Conservation (phyloP, 345 rosid species). For the Salix udensis region DNA sequence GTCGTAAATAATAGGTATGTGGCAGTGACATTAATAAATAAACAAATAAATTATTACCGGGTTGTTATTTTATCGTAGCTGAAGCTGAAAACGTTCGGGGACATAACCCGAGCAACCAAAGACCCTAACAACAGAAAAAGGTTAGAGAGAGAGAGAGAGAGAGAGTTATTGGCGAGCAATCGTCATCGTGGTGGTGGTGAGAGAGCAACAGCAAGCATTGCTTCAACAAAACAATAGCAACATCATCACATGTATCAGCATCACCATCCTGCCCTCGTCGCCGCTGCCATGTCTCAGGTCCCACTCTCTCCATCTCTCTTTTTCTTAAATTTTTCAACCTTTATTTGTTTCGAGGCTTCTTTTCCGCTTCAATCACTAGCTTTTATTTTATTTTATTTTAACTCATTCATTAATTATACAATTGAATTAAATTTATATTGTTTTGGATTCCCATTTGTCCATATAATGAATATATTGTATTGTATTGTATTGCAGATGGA, state of each 20-base stretch:
- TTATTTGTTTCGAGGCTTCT: neutral
- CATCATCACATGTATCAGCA: slow-evolving; percentile 32
- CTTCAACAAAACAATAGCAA: slow-evolving; percentile 15
- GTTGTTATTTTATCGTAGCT: too few species aligned
- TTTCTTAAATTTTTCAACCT: neutral
- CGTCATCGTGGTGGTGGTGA: neutral
- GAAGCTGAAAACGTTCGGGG: too few species aligned
- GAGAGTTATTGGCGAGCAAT: neutral
- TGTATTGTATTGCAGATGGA: slow-evolving; percentile 58
- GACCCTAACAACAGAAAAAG: neutral
- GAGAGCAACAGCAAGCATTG: slow-evolving; percentile 21
- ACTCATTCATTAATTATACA: neutral
- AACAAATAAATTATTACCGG: too few species aligned
- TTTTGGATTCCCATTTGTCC: too few species aligned
- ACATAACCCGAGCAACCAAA: too few species aligned
- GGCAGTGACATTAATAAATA: too few species aligned
- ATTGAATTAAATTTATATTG: neutral
- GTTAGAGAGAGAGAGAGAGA: neutral
- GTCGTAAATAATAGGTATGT: too few species aligned
- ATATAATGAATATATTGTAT: too few species aligned
- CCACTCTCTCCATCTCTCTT: neutral
- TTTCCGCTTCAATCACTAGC: neutral
- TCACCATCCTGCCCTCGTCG: slow-evolving; percentile 31
- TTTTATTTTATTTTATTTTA: neutral
- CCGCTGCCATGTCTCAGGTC: slow-evolving; percentile 44